These are phyloP conservation scores for Dalechampia spathulata DNA, from an alignment of 441 rosid genomes.

Conservation along the genomic window DNA sequence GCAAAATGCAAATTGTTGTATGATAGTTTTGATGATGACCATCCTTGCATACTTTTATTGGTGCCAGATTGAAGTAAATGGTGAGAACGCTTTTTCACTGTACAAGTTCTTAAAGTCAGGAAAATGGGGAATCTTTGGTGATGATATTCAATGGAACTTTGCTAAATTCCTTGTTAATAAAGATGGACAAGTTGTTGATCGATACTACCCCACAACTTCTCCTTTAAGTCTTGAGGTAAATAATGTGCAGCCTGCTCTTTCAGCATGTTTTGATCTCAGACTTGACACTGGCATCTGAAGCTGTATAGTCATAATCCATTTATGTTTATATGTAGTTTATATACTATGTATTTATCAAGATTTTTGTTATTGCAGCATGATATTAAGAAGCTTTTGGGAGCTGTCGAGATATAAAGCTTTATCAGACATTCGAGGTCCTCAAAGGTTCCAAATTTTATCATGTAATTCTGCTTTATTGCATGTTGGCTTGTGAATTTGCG, in stretches of 20 bases:
- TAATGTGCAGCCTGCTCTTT: slow-evolving; percentile 25
- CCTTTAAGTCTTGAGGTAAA: slow-evolving; percentile 73
- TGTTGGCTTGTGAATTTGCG: background rate
- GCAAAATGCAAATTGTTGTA: no score
- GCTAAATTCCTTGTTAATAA: slow-evolving; percentile 74
- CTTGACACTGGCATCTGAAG: background rate
- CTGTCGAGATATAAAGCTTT: background rate
- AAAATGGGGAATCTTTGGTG: slow-evolving; percentile 88
- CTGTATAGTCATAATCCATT: background rate
- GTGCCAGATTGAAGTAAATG: slow-evolving; percentile 75
- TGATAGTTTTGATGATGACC: background rate
- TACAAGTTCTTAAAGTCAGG: slow-evolving; percentile 77
- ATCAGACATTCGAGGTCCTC: background rate
- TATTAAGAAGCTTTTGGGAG: slow-evolving; percentile 50
- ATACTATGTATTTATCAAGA: background rate
- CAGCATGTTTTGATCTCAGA: background rate
- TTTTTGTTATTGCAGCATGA: slow-evolving; percentile 28
- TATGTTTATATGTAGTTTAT: no score
- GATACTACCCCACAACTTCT: slow-evolving; percentile 80
- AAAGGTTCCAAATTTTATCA: no score
- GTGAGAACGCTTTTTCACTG: slow-evolving; percentile 54
- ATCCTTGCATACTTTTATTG: background rate
- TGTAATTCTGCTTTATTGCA: background rate
- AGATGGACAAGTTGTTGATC: slow-evolving; percentile 60
- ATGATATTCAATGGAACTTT: slow-evolving; percentile 92